Evolutionary conservation across 2,329 filamentous ascomycete species (phyloP), one percentile per base, ranked within the genome.

Genomic region (Fusarium concolor): DNA sequence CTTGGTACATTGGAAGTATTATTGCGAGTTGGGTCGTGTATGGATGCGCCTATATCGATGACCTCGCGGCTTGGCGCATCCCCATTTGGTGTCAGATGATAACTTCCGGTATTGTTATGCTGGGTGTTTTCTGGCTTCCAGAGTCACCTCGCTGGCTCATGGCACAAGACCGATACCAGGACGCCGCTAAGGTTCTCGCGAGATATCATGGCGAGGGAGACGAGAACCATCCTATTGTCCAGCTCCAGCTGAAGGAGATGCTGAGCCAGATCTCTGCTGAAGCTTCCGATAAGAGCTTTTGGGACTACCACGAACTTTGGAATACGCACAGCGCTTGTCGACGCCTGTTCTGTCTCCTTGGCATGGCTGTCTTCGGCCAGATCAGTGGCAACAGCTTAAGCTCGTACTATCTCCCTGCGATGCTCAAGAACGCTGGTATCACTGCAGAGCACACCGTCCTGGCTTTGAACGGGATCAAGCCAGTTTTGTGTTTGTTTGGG

Each of bases 321-420:
- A 83, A 83, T 71, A 83, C 79, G 10, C 79, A 79, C 52, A 80
- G 80, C 4, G 81, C 83, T 2, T 78, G 82, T 18, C 83, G 83
- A 42, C 81, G 85, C 14, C 79, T 88, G 11, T 77, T 84, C 24
- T 84, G 82, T 66, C 85, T 86, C 17, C 74, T 85, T 35, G 81
- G 81, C 26, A 83, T 86, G 75, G 80, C 82, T 3, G 78, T 82
- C 47, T 85, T 87, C 64, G 83, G 84, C 2, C 85, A 89, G 72
- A 81, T 84, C 70, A 82, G 80, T 38, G 85, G 83, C 20, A 84
- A 85, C 74, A 81, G 78, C 47, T 65, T 84, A 52, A 66, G 78
- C 42, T 80, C 82, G 8, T 87, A 86, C 57, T 89, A 89, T 74
- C 85, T 89, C 74, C 81, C 86, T 22, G 80, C 80, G 26, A 81